Evolutionary conservation across 768 basidiomycete species (phyloP), one percentile per base, ranked within the genome.

Genomic region (Lepiota brunneoincarnata): DNA sequence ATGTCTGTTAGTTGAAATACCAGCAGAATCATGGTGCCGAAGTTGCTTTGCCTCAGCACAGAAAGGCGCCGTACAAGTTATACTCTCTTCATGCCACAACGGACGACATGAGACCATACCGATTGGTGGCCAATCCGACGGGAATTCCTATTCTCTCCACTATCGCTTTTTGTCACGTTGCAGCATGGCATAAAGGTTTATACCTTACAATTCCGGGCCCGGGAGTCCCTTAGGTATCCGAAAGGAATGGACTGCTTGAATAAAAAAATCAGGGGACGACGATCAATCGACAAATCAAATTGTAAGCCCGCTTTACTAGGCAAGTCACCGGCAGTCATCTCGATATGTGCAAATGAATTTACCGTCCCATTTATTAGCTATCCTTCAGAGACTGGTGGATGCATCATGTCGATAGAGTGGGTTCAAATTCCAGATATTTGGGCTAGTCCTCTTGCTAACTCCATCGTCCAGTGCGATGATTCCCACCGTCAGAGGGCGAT

Each of bases 331-430:
- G 51, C 54, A n/a, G 20, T 20, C 15, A 12, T n/a, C 36, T 17
- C 21, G 40, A 3, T 38, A n/a, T 14, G 31, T 9, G 31, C 31
- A 28, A 18, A 34, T 35, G 26, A 14, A 18, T 15, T 31, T 10
- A 23, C 6, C 47, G 26, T 24, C 28, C 18, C 56, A 23, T 5
- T 18, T 34, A 52, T 1, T 49, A 75, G 72, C 47, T 74, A 24
- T 63, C 60, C 7, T 63, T 69, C 51, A 49, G 52, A 0, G 71
- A 75, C 47, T 75, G 74, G 74, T 75, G 73, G 74, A 73, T 76
- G 51, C 74, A 76, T 61, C 73, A 75, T 56, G 54, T 62, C 21
- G 66, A 75, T 42, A 63, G 57, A 17, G 74, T 74, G 28, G 36
- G 69, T 59, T 41, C 7, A 15, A 18, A 38, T 50, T 28, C 17